Conservation (phyloP, 768 basidiomycete species). For the Lactarius tabidus region DNA sequence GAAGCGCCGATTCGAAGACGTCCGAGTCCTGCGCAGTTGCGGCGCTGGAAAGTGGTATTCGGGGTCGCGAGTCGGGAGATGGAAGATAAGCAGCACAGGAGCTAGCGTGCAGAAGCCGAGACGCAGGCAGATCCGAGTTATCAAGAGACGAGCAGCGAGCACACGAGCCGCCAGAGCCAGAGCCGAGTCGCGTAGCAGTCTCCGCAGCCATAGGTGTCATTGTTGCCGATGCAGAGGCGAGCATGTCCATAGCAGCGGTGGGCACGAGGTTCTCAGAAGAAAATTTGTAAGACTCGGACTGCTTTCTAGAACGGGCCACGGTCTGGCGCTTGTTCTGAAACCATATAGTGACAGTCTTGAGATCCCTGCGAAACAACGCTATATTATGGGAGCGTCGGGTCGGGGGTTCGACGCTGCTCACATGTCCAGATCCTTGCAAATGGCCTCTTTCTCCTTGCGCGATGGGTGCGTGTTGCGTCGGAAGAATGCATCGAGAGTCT, state of each 20-base stretch:
- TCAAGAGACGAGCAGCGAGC: background rate
- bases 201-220: slow-evolving; percentile 17
- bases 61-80: background rate
- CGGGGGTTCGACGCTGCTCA: slow-evolving; percentile 25
- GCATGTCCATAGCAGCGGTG: slow-evolving; percentile 18
- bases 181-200: background rate
- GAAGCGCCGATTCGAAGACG: background rate
- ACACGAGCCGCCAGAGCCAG: background rate
- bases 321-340: slow-evolving; percentile 79
- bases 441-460: slow-evolving; percentile 39
- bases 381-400: background rate
- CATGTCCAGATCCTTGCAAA: slow-evolving; percentile 41
- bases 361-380: slow-evolving; percentile 33
- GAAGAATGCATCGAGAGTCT: slow-evolving; percentile 36
- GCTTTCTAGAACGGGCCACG: slow-evolving; percentile 33
- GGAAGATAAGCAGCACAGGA: background rate
- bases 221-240: slow-evolving; percentile 22
- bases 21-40: background rate
- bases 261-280: slow-evolving; percentile 7
- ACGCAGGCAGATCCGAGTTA: background rate
- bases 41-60: slow-evolving; percentile 7
- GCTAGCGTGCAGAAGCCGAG: background rate
- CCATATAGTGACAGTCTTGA: slow-evolving; percentile 63
- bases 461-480: slow-evolving; percentile 39
- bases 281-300: slow-evolving; percentile 6